Base-by-base conservation (phyloP, 768 basidiomycete species). In the Boletus sp. region DNA sequence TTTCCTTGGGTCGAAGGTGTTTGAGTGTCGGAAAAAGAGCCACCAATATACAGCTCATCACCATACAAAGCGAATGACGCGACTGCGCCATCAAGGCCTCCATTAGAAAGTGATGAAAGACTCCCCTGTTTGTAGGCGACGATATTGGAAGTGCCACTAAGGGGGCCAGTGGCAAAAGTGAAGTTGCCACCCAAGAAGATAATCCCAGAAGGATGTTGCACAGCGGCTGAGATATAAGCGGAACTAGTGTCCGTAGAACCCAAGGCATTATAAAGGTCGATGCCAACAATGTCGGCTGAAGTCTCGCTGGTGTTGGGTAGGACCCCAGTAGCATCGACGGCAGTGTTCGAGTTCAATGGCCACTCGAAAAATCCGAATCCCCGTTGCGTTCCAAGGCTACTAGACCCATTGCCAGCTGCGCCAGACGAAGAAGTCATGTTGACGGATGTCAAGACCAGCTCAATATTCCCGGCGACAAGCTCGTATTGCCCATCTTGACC, bases 331-430 rank as follows among this genome's bases (percentile, higher is more conserved):
- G 85, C 87, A 64, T 91, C 85, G 23, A 78, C 70, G 33, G 72
- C 69, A 3, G 68, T 53, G 2, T 71, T 70, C 10, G 73, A 67
- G 50, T 72, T 72, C 32, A 87, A 72, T 23, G 87, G 83, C 90
- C 90, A 98, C 69, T 98, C 96, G 58, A 90, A 86, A 61, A 97
- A 85, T 13, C 96, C 96, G 64, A 91, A 94, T 2, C 84, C 84
- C 21, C 68, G 74, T 35, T 75, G 75, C 13, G 72, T 67, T 29
- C 64, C 70, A 34, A 68, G 62, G 25, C 73, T 69, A 3, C 71
- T 67, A 7, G 72, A 64, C 32, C 66, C 72, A 30, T 57, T 63
- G 5, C 70, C 66, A 13, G 53, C 64, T 1, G 44, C n/a, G 27
- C 70, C 70, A 5, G 60, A 61, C 50, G 68, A 67, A 38, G 68